A percentile compares a stretch with the other conserved stretches of the same genome.
phyloP scores from a whole-genome alignment of 2,329 filamentous ascomycete genomes.

The Aureobasidium sp. region DNA sequence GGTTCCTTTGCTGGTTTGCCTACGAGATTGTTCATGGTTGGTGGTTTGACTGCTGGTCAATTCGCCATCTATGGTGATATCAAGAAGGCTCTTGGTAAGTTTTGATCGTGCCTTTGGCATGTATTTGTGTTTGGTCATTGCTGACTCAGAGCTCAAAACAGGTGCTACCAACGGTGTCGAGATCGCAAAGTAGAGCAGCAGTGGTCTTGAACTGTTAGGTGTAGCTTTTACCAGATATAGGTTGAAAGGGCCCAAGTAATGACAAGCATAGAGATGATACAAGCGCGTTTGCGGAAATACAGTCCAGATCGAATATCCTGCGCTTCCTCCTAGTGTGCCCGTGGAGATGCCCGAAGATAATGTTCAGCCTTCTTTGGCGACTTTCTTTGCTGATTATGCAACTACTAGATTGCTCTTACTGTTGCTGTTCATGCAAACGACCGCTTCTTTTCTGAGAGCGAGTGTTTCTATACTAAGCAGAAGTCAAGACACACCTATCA shows the following conservation, averaged over 20 bases:
- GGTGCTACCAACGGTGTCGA: slow-evolving; percentile 70
- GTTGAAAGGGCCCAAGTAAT: background rate
- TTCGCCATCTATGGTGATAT: slow-evolving; percentile 48
- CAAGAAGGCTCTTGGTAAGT: slow-evolving; percentile 35
- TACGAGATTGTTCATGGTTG: slow-evolving; percentile 69
- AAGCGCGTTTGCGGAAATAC: background rate
- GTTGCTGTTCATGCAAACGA: too few species aligned
- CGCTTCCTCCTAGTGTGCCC: too few species aligned
- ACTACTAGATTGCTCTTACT: too few species aligned
- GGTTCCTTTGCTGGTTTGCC: slow-evolving; percentile 73
- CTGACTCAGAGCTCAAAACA: slow-evolving; percentile 32
- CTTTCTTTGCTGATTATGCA: too few species aligned
- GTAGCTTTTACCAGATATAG: background rate
- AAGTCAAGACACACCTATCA: too few species aligned
- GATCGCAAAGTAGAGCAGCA: slow-evolving; percentile 42
- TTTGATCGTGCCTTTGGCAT: background rate
- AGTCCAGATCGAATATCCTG: background rate
- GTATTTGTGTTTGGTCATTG: background rate
- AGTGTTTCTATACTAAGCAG: too few species aligned
- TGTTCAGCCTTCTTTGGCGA: too few species aligned
- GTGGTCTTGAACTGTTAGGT: background rate
- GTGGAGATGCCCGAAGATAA: too few species aligned
- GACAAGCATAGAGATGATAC: background rate
- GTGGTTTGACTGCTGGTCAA: slow-evolving; percentile 70
- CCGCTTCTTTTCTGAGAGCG: too few species aligned